Base-by-base conservation (phyloP, 306 rosid genomes). In the Rosa lucieae region DNA sequence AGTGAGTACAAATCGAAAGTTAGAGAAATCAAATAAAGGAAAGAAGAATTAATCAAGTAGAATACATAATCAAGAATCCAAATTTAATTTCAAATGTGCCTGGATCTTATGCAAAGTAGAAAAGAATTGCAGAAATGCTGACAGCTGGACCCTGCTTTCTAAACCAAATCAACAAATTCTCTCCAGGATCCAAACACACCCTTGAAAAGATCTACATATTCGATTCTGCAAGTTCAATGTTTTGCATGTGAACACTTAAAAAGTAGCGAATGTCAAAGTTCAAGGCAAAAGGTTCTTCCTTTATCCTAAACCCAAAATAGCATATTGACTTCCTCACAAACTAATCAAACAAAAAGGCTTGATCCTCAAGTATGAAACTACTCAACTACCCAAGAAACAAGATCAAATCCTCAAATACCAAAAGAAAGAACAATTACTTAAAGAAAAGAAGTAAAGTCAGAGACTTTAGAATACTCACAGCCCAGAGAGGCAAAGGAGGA, bases 401-500 rank as follows among this genome's bases (percentile, higher is more conserved):
- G 37, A 62, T 29, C 40, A n/a, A 6, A 39, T 8, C 10, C 17
- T 32, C n/a, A 37, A 66, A 40, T 4, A 67, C 53, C 1, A 56
- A 61, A 63, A 10, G 29, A 14, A 52, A 63, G 44, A 48, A 10
- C 10, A 10, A 40, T 42, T 8, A n/a, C 14, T 52, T 3, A 51
- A 32, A 10, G 5, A 67, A 39, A 42, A 56, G 18, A n/a, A 66
- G 47, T 56, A n/a, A 75, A 68, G 65, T 7, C 20, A 32, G 18
- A 37, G 47, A 67, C 47, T 67, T 77, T 5, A 21, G 46, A 14
- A 65, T 53, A 89, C 97, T 92, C 48, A 92, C 98, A 42, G 91
- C 97, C 98, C 98, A 92, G 68, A 92, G 77, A 83, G 97, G 95
- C 70, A 91, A 66, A 72, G 73, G 51, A 0, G 98, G 86, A 67